Conservation (phyloP, 441 rosid genomes). For the Gossypium lobatum region DNA sequence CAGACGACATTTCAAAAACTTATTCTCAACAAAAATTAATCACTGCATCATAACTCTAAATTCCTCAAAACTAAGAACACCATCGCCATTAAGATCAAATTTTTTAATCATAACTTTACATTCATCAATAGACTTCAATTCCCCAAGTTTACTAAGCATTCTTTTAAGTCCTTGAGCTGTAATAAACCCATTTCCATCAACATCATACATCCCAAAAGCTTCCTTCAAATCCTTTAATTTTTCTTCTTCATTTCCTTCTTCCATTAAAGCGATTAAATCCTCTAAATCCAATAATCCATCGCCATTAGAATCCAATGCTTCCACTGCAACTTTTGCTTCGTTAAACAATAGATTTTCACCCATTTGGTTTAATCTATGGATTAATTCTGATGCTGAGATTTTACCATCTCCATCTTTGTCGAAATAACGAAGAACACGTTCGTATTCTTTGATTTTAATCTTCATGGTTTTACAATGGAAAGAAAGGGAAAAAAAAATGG, state of each 20-base stretch:
- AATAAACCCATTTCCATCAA: slow-evolving; percentile 26
- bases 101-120: slow-evolving; percentile 36
- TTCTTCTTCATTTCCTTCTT: slow-evolving; percentile 40
- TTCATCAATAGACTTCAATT: slow-evolving; percentile 30
- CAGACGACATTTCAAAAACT: too few species aligned
- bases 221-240: slow-evolving; percentile 36
- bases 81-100: slow-evolving; percentile 50
- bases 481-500: not conserved
- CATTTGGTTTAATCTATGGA: slow-evolving; percentile 15
- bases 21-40: not conserved
- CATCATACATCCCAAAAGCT: slow-evolving; percentile 49
- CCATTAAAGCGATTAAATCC: slow-evolving; percentile 37
- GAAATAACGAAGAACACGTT: slow-evolving; percentile 26
- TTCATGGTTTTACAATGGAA: slow-evolving; percentile 5
- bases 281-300: slow-evolving; percentile 45
- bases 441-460: not conserved
- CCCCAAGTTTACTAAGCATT: slow-evolving; percentile 44
- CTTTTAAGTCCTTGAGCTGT: slow-evolving; percentile 33
- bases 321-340: slow-evolving; percentile 28
- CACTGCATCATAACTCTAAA: slow-evolving; percentile 42
- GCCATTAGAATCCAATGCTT: slow-evolving; percentile 34
- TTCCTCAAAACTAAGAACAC: slow-evolving; percentile 52
- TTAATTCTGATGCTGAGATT: slow-evolving; percentile 39
- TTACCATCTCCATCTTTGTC: slow-evolving; percentile 47
- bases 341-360: slow-evolving; percentile 19